These are phyloP conservation scores for Radiomyces spectabilis DNA, from an alignment of 192 early-diverging fungal species.

Conservation along the genomic window DNA sequence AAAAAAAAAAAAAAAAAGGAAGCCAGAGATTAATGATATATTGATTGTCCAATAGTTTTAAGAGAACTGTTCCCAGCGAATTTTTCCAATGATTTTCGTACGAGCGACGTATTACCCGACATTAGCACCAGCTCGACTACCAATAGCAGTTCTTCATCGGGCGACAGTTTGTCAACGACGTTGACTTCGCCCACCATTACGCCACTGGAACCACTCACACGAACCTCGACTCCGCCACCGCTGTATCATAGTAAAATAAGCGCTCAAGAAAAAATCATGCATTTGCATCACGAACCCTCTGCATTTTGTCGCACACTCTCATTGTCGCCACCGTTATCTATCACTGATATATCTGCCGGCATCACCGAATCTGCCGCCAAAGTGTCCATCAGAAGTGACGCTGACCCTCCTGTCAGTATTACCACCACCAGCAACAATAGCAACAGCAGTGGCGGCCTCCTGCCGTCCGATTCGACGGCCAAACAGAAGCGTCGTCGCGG, in stretches of 20 bases:
- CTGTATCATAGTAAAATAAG: too few relatives aligned
- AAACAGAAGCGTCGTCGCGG: slow-evolving; percentile 27
- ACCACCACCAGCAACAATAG: background rate
- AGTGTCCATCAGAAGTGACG: too few relatives aligned
- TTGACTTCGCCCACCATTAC: too few relatives aligned
- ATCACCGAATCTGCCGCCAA: too few relatives aligned
- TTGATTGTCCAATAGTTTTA: background rate
- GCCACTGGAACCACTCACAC: slow-evolving; percentile 19
- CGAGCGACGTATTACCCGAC: slow-evolving; percentile 17
- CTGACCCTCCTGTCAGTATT: background rate
- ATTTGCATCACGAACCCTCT: slow-evolving; percentile 1
- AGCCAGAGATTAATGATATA: background rate
- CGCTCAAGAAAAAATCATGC: background rate
- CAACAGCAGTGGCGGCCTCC: slow-evolving; percentile 4
- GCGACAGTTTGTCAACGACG: too few relatives aligned
- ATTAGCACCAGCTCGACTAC: slow-evolving; percentile 13
- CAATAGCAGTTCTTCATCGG: slow-evolving; percentile 4
- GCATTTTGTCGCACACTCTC: background rate
- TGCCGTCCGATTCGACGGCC: background rate
- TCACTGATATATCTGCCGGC: too few relatives aligned
- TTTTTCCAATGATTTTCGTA: background rate
- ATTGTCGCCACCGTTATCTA: background rate
- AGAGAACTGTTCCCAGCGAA: background rate
- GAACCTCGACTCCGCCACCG: slow-evolving; percentile 6
- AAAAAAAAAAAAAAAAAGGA: background rate